These are phyloP conservation scores for Tetrastigma voinierianum DNA, from an alignment of 164 flowering plant species.

Conservation along the genomic window DNA sequence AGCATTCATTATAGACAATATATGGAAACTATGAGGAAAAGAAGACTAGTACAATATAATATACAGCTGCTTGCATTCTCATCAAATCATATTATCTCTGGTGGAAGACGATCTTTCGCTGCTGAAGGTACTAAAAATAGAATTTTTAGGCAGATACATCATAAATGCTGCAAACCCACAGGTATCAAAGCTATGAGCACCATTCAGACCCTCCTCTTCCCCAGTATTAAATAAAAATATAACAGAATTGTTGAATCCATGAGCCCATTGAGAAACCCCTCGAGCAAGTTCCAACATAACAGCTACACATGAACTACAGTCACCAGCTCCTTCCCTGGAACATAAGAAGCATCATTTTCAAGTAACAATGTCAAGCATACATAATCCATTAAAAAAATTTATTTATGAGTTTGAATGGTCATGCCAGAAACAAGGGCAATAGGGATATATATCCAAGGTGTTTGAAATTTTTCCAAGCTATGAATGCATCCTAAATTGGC, in stretches of 20 bases:
- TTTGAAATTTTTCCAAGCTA: not conserved
- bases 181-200: constrained; percentile 97
- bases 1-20: too few relatives aligned
- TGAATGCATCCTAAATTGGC: not conserved
- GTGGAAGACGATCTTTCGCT: too few relatives aligned
- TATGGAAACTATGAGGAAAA: too few relatives aligned
- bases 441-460: not conserved
- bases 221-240: constrained; percentile 94
- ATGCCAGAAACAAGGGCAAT: not conserved
- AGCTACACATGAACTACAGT: constrained; percentile 93
- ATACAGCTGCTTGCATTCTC: too few relatives aligned
- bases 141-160: not conserved
- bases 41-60: too few relatives aligned
- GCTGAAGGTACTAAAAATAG: too few relatives aligned
- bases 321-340: constrained; percentile 96
- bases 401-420: not conserved
- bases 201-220: constrained; percentile 97
- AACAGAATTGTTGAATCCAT: constrained; percentile 77
- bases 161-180: constrained; percentile 54
- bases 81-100: not conserved
- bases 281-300: constrained; percentile 98
- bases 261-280: constrained; percentile 93
- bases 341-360: not conserved
- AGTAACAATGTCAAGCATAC: not conserved
- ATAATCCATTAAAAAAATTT: not conserved